A percentile compares a stretch with the other conserved stretches of the same genome.
phyloP scores from a whole-genome alignment of 1,284 basidiomycete genomes.

The Ustilago cynodontis region DNA sequence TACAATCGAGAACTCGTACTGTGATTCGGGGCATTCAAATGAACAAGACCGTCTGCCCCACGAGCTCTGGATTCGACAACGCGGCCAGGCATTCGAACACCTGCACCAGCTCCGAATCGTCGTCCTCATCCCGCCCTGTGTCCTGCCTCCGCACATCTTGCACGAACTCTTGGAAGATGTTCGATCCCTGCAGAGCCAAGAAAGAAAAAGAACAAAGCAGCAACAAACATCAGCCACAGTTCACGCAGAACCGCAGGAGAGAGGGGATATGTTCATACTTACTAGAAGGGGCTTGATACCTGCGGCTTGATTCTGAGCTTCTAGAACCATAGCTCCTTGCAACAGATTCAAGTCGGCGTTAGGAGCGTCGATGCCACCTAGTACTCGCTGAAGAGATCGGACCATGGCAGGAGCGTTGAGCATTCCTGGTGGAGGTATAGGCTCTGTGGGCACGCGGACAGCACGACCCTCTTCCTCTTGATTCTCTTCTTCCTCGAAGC shows the following conservation, averaged over 20 bases:
- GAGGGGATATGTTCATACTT: background rate
- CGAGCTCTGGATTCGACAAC: conserved; percentile 24
- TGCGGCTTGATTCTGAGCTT: conserved; percentile 24
- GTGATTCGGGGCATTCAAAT: conserved; percentile 12
- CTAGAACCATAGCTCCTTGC: conserved; percentile 23
- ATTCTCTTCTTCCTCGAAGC: conserved; percentile 23
- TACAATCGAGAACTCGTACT: background rate
- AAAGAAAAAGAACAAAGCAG: too few species aligned
- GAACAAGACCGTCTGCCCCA: conserved; percentile 32
- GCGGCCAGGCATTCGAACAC: conserved; percentile 46
- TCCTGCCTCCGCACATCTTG: conserved; percentile 3
- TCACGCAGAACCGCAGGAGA: too few species aligned
- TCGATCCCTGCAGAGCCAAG: conserved; percentile 15
- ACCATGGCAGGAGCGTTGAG: conserved; percentile 60
- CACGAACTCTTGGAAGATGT: conserved; percentile 13
- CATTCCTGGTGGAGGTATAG: conserved; percentile 67
- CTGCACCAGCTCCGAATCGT: conserved; percentile 27
- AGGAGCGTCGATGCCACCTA: conserved; percentile 8
- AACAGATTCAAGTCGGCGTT: conserved; percentile 12
- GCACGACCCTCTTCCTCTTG: conserved; percentile 40
- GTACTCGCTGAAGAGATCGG: conserved; percentile 7
- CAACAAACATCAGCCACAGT: too few species aligned
- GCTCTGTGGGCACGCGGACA: conserved; percentile 44
- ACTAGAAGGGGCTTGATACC: conserved; percentile 42
- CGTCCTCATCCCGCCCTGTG: background rate